Percentiles rank a stretch among this genome's conserved stretches.
Conservation (phyloP, 1,284 basidiomycete genomes). For the Sporisorium iseilematis-ciliati region DNA sequence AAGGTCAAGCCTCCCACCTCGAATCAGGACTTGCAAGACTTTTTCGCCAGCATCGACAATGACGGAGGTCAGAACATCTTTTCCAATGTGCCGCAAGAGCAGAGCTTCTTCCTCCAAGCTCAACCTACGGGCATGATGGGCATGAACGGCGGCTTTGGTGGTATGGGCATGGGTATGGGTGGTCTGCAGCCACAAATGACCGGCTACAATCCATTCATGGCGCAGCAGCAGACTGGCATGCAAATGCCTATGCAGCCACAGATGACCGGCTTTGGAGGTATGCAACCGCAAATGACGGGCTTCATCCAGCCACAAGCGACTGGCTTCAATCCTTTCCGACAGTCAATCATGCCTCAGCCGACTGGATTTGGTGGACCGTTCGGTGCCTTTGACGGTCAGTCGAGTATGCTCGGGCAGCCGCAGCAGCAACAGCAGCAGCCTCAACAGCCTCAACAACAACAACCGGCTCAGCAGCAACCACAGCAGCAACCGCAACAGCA, state of each 20-base stretch:
- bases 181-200: conserved; percentile 69
- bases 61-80: conserved; percentile 81
- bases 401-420: conserved; percentile 30
- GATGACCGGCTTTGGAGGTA: conserved; percentile 73
- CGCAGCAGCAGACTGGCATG: conserved; percentile 51
- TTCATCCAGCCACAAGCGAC: conserved; percentile 79
- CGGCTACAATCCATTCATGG: conserved; percentile 72
- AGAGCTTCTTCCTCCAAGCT: conserved; percentile 48
- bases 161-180: conserved; percentile 71
- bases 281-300: conserved; percentile 69
- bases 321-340: conserved; percentile 80
- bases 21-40: conserved; percentile 78
- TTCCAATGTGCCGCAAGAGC: conserved; percentile 70
- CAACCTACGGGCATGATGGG: conserved; percentile 60
- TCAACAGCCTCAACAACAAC: conserved; percentile 29
- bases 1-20: conserved; percentile 53
- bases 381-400: conserved; percentile 36
- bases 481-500: conserved; percentile 36
- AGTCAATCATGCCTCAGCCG: conserved; percentile 62
- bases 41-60: conserved; percentile 90
- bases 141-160: conserved; percentile 35
- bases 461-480: conserved; percentile 9
- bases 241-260: conserved; percentile 73
- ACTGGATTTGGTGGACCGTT: conserved; percentile 49
- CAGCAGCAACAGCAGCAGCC: conserved; percentile 38